A percentile compares a stretch with the other conserved stretches of the same genome.
phyloP scores from a whole-genome alignment of 2,329 filamentous ascomycete genomes.

The Periconia digitata region DNA sequence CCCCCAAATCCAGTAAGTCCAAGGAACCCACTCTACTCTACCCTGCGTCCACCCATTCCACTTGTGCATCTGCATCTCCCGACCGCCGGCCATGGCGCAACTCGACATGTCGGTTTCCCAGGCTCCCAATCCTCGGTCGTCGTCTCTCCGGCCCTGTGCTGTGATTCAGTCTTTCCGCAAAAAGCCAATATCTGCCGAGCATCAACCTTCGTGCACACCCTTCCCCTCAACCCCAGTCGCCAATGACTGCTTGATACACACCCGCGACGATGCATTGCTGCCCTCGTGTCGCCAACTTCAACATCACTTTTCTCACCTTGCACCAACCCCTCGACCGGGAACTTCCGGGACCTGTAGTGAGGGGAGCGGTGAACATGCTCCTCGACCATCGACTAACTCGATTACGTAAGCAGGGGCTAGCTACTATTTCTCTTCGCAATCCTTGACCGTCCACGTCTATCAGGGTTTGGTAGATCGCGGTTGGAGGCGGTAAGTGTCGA shows the following conservation, averaged over 20 bases:
- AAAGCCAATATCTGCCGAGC: conserved; percentile 15
- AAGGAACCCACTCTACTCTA: conserved; percentile 6
- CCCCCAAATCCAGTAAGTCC: conserved; percentile 52
- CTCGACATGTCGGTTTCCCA: too few relatives aligned
- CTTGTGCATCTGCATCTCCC: too few relatives aligned
- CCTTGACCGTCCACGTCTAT: conserved; percentile 67
- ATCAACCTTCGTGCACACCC: conserved; percentile 4
- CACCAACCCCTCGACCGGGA: background rate
- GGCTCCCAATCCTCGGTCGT: too few relatives aligned
- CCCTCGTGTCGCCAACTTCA: background rate
- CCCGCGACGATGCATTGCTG: conserved; percentile 4
- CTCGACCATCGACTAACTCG: conserved; percentile 15
- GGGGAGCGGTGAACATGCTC: background rate
- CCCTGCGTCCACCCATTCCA: background rate
- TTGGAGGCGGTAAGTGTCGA: conserved; percentile 76
- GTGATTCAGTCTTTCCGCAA: conserved; percentile 12
- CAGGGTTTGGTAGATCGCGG: conserved; percentile 72
- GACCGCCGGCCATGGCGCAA: too few relatives aligned
- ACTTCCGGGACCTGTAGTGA: background rate
- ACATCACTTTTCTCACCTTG: background rate
- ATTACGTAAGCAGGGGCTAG: conserved; percentile 62
- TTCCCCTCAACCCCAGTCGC: background rate
- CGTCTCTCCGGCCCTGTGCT: too few relatives aligned
- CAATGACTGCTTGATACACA: background rate
- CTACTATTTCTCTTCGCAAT: conserved; percentile 68